phyloP scores from a whole-genome alignment of 345 rosid species.

The Noccaea bulbosa region DNA sequence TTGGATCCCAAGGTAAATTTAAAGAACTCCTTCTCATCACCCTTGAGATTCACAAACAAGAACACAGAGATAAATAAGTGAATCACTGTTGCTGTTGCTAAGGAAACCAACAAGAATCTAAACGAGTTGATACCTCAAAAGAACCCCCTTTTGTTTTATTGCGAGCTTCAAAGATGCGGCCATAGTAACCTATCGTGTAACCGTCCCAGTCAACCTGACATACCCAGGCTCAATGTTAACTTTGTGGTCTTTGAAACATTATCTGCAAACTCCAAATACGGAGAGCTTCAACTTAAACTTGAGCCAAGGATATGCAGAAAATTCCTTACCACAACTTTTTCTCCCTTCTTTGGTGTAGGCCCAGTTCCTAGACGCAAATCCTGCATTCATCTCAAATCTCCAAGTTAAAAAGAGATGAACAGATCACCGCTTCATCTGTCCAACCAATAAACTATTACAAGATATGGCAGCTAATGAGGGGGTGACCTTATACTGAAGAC shows the following conservation, averaged over 20 bases:
- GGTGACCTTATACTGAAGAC: constrained; percentile 94
- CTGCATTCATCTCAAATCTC: constrained; percentile 62
- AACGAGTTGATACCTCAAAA: constrained; percentile 65
- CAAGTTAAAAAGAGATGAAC: too few species aligned
- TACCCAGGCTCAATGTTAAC: constrained; percentile 18
- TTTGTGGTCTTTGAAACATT: constrained; percentile 13
- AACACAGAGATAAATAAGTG: background rate
- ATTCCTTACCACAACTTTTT: constrained; percentile 77
- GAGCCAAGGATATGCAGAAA: constrained; percentile 9
- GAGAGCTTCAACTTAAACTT: background rate
- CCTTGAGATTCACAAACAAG: constrained; percentile 54
- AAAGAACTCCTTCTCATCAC: constrained; percentile 84
- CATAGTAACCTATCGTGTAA: constrained; percentile 95
- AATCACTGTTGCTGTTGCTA: background rate
- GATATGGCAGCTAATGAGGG: constrained; percentile 14
- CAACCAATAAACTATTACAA: background rate
- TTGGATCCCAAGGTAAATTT: constrained; percentile 78
- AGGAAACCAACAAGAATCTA: constrained; percentile 2
- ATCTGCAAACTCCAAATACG: background rate
- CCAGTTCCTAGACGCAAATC: constrained; percentile 86
- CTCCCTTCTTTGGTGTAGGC: constrained; percentile 75
- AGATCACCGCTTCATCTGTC: background rate
- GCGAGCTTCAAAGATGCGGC: constrained; percentile 99
- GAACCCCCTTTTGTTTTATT: constrained; percentile 97
- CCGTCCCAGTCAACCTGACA: constrained; percentile 97